Base-by-base conservation (phyloP, 1,284 basidiomycete species). In the Apiotrichum gamsii region DNA sequence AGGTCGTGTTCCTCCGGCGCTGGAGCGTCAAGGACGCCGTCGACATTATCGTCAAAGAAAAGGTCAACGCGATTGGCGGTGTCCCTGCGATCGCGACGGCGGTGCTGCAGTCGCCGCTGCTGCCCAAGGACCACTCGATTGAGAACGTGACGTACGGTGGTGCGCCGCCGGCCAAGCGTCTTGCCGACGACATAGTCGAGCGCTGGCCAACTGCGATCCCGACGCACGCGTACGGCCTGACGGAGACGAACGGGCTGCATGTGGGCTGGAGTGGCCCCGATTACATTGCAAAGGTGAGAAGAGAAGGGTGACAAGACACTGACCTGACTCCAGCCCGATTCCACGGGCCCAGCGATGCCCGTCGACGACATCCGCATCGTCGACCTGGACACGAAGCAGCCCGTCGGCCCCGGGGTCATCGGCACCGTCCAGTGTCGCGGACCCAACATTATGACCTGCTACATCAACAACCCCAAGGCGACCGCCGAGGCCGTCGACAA, bases 361-460 rank as follows among this genome's bases (percentile, higher is more conserved):
- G 58, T 64, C 2, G 54, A 51, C 23, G 59, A 62, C 36, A 33
- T 61, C 32, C 51, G 51, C 16, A 62, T 70, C 30, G 63, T 67
- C 15, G 52, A 67, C 34, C 61, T 61, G 5, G 49, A 52, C 8
- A 64, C 61, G 1, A 45, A 51, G 5, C 39, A 45, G 46, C 28
- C 41, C 3, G 29, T 68, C 3, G 43, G 54, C 2, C 41, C 21
- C 6, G 62, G 62, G 11, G 36, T 58, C 28, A 39, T 44, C 5
- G 67, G 67, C 13, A 39, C 66, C 15, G 32, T 70, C 10, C 43
- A 62, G 8, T 60, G 65, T 5, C 51, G 59, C 13, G 67, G 67
- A 5, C 64, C 64, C 1, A 64, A 70, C 43, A 59, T 67, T 19
- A 70, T 70, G 67, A 68, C 64, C 40, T 63, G 43, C 43, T 59